Base-by-base conservation (phyloP, 2,329 filamentous ascomycete species). In the Aspergillus candidus region DNA sequence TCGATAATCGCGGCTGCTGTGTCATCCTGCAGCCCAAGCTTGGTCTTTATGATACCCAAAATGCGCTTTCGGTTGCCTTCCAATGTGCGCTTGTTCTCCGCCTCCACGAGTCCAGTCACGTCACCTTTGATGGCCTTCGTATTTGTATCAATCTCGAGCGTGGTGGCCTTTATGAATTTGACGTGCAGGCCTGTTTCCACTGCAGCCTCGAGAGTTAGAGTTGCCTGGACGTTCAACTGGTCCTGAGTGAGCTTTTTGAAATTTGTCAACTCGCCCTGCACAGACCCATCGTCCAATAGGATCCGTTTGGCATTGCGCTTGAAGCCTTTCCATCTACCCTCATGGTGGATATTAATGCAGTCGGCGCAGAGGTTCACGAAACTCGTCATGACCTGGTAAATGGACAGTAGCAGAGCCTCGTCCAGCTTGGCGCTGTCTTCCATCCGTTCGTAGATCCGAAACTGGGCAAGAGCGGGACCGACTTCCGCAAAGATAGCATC, bases 381-480 rank as follows among this genome's bases (percentile, higher is more conserved):
- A 11, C 42, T 40, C 6, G 38, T 44, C 42, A 44, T 44, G 1
- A 44, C 42, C 32, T 44, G 32, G 22, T 31, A 30, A 14, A 44
- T 44, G 13, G 32, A 35, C 14, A 13, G 6, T 31, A 32, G 37
- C 32, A 44, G 15, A 12, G 37, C 42, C 32, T 44, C 42, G 38
- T 44, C 42, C 13, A 44, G 29, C 6, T 32, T 17, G 5, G 22
- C 27, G 27, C 13, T 36, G 3, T 44, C 42, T 2, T 44, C 42
- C 42, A 44, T 44, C 1, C 42, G 42, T 37, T 44, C 37, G 33
- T 44, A 44, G 33, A 44, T 44, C 11, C 42, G 42, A 17, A 44
- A 44, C 14, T 44, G 42, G 7, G 42, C 42, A 4, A 44, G 37
- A 3, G 42, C 42, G 8, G 37, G 42, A 4, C 42, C 42, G 7